Evolutionary conservation across 306 rosid genomes (phyloP).

Genomic region (Acacia confusa): DNA sequence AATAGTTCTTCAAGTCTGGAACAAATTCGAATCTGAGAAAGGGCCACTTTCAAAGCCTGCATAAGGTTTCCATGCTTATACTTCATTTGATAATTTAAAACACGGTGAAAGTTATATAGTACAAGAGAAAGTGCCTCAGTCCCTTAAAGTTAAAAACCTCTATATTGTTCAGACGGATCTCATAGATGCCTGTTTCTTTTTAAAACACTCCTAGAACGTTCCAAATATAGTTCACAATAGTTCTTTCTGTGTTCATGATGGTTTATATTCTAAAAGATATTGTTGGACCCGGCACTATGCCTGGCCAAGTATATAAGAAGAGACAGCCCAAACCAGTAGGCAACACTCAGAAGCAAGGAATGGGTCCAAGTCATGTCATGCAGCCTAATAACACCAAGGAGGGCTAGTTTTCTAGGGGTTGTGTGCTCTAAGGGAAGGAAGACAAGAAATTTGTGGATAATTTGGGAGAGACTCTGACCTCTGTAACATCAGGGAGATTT

Average conservation of each 20-base stretch:
- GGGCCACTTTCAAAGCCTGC: slow-evolving; percentile 81
- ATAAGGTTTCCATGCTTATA: slow-evolving; percentile 31
- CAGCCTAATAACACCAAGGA: too few relatives aligned
- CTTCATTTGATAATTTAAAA: slow-evolving; percentile 25
- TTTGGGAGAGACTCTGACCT: too few relatives aligned
- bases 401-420: too few relatives aligned
- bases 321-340: too few relatives aligned
- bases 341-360: too few relatives aligned
- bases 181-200: background rate
- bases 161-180: background rate
- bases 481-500: too few relatives aligned
- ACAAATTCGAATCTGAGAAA: slow-evolving; percentile 77
- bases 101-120: slow-evolving; percentile 16
- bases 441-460: too few relatives aligned
- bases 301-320: too few relatives aligned
- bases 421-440: too few relatives aligned
- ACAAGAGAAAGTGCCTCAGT: background rate
- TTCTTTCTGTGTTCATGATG: background rate
- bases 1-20: slow-evolving; percentile 84
- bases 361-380: too few relatives aligned
- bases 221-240: background rate
- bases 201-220: background rate
- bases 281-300: too few relatives aligned
- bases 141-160: background rate
- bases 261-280: background rate